These are phyloP conservation scores for Asterophora lycoperdoides DNA, from an alignment of 768 basidiomycete species.

Conservation along the genomic window DNA sequence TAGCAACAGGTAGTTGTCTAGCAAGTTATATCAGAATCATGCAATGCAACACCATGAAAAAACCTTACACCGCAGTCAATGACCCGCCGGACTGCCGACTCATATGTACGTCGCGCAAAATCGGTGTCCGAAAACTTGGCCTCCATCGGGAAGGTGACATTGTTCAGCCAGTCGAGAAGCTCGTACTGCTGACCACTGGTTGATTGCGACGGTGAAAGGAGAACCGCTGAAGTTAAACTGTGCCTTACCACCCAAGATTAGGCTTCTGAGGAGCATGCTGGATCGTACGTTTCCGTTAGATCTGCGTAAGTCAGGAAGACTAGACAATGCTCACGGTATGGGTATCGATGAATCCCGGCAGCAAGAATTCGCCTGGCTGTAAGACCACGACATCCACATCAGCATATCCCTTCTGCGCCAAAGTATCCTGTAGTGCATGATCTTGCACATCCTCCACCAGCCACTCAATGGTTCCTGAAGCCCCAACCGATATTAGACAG, in stretches of 20 bases:
- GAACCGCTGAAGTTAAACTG: not conserved
- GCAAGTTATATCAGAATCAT: slow-evolving; percentile 1
- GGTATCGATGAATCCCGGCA: slow-evolving; percentile 90
- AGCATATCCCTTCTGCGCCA: slow-evolving; percentile 47
- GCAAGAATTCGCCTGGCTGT: slow-evolving; percentile 59
- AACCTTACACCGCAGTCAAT: slow-evolving; percentile 73
- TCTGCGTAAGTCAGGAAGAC: too few relatives aligned
- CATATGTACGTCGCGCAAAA: slow-evolving; percentile 70
- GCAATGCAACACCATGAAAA: slow-evolving; percentile 3
- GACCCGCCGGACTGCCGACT: slow-evolving; percentile 63
- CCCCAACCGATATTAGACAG: slow-evolving; percentile 51
- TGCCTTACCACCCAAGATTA: slow-evolving; percentile 57
- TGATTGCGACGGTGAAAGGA: slow-evolving; percentile 1
- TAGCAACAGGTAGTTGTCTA: slow-evolving; percentile 96
- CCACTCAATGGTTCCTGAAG: slow-evolving; percentile 59
- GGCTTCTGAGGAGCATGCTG: slow-evolving; percentile 82
- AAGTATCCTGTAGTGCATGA: slow-evolving; percentile 42
- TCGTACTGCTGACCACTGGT: slow-evolving; percentile 78
- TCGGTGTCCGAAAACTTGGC: slow-evolving; percentile 61
- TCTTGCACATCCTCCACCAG: slow-evolving; percentile 54
- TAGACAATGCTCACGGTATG: slow-evolving; percentile 63
- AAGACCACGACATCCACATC: slow-evolving; percentile 42
- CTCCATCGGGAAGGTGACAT: slow-evolving; percentile 88
- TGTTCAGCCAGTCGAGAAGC: slow-evolving; percentile 83
- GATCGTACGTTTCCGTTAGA: not conserved